Evolutionary conservation across 495 filamentous ascomycete genomes (phyloP), one percentile per base, ranked within the genome.

Genomic region (Geoglossum glabrum): DNA sequence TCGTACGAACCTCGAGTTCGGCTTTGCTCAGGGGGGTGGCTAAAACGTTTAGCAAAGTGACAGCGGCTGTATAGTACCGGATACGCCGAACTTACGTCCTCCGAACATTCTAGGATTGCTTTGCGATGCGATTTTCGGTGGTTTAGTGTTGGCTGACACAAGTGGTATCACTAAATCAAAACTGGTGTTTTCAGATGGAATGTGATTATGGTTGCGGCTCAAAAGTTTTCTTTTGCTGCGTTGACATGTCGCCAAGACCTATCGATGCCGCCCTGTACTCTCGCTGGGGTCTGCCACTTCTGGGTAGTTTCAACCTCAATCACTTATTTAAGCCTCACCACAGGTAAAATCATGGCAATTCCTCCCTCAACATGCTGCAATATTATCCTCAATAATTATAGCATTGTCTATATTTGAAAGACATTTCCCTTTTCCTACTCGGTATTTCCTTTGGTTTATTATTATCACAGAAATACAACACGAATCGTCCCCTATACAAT

Each of bases 21-120:
- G 56, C 64, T 46, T 65, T 63, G 59, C 54, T 62, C 13, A 61
- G 54, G 25, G 40, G 52, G 38, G 64, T 59, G 49, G 64, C 45
- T 58, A 56, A 54, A 46, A 57, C 59, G 43, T 60, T 57, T n/a
- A 50, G 27, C 55, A 45, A 1, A 6, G 9, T 17, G 28, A 13
- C 50, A 36, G 10, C 21, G 64, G 34, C 30, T 31, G 17, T 8
- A 38, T 47, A 28, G 47, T 51, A 28, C 45, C 25, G 57, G 31
- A 13, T 54, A 9, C 8, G 34, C 1, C 19, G 28, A 36, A 60
- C 67, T 66, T 64, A 73, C 73, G 64, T 72, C 69, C 70, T 61
- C 71, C 72, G 58, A 75, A 76, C 73, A 76, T 75, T 28, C 60
- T 64, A 62, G 31, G 28, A 8, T 34, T 34, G 13, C 10, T 15